phyloP scores from a whole-genome alignment of 768 basidiomycete genomes.

The Boletus rufocinnamomeus region DNA sequence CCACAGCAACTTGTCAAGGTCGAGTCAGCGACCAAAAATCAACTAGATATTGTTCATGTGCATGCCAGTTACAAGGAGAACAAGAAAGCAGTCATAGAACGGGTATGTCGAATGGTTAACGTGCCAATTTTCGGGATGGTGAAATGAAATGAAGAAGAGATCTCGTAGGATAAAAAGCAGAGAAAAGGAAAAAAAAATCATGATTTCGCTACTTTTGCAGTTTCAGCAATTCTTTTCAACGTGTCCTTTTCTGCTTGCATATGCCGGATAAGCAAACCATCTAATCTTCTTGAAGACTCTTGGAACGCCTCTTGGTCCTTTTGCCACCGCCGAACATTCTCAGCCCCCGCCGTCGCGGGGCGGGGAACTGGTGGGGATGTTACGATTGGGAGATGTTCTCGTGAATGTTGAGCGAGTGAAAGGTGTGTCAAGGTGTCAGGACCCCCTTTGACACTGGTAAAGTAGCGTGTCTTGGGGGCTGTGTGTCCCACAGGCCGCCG shows the following conservation, averaged over 20 bases:
- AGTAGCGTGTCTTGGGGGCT: conserved; percentile 45
- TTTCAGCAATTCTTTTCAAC: conserved; percentile 70
- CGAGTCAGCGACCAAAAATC: conserved; percentile 4
- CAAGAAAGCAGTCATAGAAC: conserved; percentile 20
- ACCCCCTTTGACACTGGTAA: conserved; percentile 45
- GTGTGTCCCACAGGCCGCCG: conserved; percentile 57
- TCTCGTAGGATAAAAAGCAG: conserved; percentile 20
- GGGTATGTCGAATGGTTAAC: conserved; percentile 31
- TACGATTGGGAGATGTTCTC: conserved; percentile 38
- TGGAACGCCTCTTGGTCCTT: conserved; percentile 40
- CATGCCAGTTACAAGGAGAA: conserved; percentile 30
- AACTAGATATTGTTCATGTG: conserved; percentile 27
- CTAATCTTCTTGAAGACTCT: conserved; percentile 65
- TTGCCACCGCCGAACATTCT: conserved; percentile 33
- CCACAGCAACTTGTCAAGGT: conserved; percentile 3
- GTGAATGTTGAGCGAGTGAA: conserved; percentile 42
- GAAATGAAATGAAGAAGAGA: background rate
- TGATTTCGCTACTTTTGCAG: conserved; percentile 37
- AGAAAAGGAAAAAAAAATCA: conserved; percentile 14
- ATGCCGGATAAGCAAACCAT: conserved; percentile 80
- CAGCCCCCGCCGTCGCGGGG: conserved; percentile 20
- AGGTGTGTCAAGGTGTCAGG: conserved; percentile 35
- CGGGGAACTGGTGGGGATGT: conserved; percentile 15
- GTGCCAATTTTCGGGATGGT: conserved; percentile 12
- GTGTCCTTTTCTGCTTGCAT: conserved; percentile 83